These are phyloP conservation scores for Vanilla planifolia DNA, from an alignment of 106 monocot genomes.

Conservation along the genomic window DNA sequence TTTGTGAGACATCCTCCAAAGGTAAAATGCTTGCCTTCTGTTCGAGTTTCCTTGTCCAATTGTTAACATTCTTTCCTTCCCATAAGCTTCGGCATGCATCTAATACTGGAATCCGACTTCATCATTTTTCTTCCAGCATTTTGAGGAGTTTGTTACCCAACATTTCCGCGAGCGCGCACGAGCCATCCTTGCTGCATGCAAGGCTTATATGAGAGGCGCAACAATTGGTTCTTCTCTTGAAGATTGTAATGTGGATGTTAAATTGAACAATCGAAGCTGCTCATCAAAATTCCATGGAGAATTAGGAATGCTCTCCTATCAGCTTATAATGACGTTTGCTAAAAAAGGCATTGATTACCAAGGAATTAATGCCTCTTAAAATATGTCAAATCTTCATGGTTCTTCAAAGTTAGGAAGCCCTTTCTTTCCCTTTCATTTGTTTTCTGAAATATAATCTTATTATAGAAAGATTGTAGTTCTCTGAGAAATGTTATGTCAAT, in stretches of 20 bases:
- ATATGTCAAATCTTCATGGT: too few species aligned
- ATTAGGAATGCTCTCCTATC: conserved; percentile 26
- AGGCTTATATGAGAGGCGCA: conserved; percentile 29
- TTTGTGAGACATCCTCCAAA: conserved; percentile 23
- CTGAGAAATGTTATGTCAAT: too few species aligned
- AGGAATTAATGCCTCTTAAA: too few species aligned
- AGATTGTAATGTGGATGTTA: conserved; percentile 7
- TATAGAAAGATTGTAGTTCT: too few species aligned
- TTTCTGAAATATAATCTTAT: too few species aligned
- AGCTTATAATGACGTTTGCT: conserved; percentile 45
- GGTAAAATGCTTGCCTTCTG: conserved; percentile 8
- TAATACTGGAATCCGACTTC: not conserved
- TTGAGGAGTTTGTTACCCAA: conserved; percentile 42
- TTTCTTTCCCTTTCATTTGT: too few species aligned
- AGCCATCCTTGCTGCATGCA: conserved; percentile 38
- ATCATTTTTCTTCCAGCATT: conserved; percentile 29
- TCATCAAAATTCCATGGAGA: conserved; percentile 7
- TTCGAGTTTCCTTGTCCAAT: not conserved
- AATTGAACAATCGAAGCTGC: not conserved
- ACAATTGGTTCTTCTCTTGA: conserved; percentile 17
- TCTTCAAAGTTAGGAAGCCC: too few species aligned
- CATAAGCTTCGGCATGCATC: not conserved
- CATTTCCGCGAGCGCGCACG: conserved; percentile 35
- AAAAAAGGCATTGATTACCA: conserved; percentile 44
- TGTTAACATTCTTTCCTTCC: not conserved